Evolutionary conservation across 257 asterid species (phyloP), one percentile per base, ranked within the genome.

Genomic region (Schizonepeta tenuifolia): DNA sequence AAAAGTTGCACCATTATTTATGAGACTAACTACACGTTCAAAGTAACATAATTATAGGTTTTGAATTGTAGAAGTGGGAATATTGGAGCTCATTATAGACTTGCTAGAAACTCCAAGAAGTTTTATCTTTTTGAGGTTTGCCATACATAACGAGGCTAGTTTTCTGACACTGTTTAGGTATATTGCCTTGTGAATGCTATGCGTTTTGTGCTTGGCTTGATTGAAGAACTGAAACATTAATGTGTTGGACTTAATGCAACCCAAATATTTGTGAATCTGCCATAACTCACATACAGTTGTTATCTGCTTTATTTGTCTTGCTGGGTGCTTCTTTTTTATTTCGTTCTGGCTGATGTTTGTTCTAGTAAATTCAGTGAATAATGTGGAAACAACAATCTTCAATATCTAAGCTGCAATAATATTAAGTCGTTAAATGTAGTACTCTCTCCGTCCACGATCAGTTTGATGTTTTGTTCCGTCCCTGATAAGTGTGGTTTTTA

Each of bases 401-500:
- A 17, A 59, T 58, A 18, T 31, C 33, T 57, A 9, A 41, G 62
- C 31, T 70, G 47, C 46, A 70, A 35, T 60, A 44, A 40, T 35
- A 50, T 24, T 26, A 9, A 64, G 60, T 61, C 56, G 40, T 46
- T 60, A 55, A 71, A 69, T 80, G 79, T 73, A 82, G 88, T n/a
- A n/a, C n/a, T n/a, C n/a, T n/a, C n/a, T n/a, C n/a, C n/a, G n/a
- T n/a, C n/a, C n/a, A n/a, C n/a, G n/a, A n/a, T n/a, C n/a, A n/a
- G n/a, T n/a, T n/a, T n/a, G n/a, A n/a, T n/a, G n/a, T n/a, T n/a
- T n/a, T n/a, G n/a, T n/a, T n/a, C n/a, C n/a, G n/a, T n/a, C n/a
- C n/a, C n/a, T n/a, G n/a, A n/a, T n/a, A n/a, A n/a, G n/a, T n/a
- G n/a, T n/a, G n/a, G n/a, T n/a, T n/a, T n/a, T n/a, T n/a, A n/a